Conservation (phyloP, 352 stramenopile genomes). For the Phytophthora vignae region DNA sequence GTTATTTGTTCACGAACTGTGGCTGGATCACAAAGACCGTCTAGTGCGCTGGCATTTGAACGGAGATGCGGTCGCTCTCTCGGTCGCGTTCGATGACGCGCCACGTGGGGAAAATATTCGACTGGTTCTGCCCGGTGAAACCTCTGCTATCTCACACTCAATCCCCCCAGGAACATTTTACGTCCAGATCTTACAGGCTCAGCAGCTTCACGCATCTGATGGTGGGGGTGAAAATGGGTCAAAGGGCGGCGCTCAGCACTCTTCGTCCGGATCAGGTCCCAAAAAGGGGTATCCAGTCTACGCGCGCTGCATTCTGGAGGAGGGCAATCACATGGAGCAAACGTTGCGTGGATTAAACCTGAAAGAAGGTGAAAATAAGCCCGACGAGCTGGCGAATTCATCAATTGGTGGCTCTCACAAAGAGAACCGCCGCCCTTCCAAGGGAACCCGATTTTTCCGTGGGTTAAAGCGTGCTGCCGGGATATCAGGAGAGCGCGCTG, state of each 20-base stretch:
- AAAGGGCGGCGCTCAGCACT: conserved; percentile 22
- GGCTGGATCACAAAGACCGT: conserved; percentile 85
- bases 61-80: conserved; percentile 81
- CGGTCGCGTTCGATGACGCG: conserved; percentile 78
- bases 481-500: conserved; percentile 76
- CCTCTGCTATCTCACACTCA: conserved; percentile 74
- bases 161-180: conserved; percentile 85
- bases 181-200: conserved; percentile 78
- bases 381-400: conserved; percentile 35
- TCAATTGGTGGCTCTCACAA: conserved; percentile 28
- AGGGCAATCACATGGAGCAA: conserved; percentile 79
- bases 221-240: conserved; percentile 14
- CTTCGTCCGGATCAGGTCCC: conserved; percentile 13
- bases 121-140: conserved; percentile 78
- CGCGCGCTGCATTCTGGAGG: conserved; percentile 76
- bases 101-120: conserved; percentile 78
- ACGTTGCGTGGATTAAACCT: conserved; percentile 75
- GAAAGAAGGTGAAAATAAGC: conserved; percentile 33
- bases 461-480: conserved; percentile 78
- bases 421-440: conserved; percentile 62
- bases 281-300: conserved; percentile 76
- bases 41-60: conserved; percentile 89
- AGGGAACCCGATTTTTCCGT: conserved; percentile 73
- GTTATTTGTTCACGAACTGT: conserved; percentile 87
- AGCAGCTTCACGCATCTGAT: conserved; percentile 67